Evolutionary conservation across 139 green algal species (phyloP).

Genomic region (Chlamydomonas urium): DNA sequence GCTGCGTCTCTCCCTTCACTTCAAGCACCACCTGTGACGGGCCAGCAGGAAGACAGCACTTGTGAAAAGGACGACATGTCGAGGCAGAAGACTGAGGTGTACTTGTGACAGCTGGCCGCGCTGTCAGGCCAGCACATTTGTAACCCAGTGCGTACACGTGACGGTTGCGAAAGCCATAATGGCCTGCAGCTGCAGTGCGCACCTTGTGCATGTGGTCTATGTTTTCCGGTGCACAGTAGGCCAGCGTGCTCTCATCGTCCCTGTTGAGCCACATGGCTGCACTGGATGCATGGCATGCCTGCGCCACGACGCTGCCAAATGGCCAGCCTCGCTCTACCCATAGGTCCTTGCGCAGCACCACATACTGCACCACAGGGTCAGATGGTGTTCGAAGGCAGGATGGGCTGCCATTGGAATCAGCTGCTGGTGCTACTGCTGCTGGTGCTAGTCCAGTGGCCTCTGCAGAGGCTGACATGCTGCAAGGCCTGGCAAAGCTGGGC

Average conservation of each 20-base stretch:
- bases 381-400: too few relatives aligned
- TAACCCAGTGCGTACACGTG: not conserved
- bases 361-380: slow-evolving; percentile 18
- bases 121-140: too few relatives aligned
- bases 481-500: too few relatives aligned
- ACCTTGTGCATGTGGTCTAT: slow-evolving; percentile 95
- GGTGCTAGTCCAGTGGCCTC: too few relatives aligned
- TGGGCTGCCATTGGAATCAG: too few relatives aligned
- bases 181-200: not conserved
- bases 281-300: slow-evolving; percentile 83
- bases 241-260: slow-evolving; percentile 30
- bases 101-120: too few relatives aligned
- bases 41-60: not conserved
- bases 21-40: slow-evolving; percentile 86
- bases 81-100: not conserved
- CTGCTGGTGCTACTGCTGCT: too few relatives aligned
- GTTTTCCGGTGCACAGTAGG: slow-evolving; percentile 66
- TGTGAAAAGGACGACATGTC: not conserved
- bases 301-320: slow-evolving; percentile 87
- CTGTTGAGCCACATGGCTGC: slow-evolving; percentile 73
- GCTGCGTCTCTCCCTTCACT: slow-evolving; percentile 77
- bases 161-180: not conserved
- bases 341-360: slow-evolving; percentile 84
- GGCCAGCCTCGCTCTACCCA: slow-evolving; percentile 78
- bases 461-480: too few relatives aligned